Percentiles rank a stretch among this genome's conserved stretches.
Conservation (phyloP, 192 early-diverging fungal species). For the Dissophora ornata region DNA sequence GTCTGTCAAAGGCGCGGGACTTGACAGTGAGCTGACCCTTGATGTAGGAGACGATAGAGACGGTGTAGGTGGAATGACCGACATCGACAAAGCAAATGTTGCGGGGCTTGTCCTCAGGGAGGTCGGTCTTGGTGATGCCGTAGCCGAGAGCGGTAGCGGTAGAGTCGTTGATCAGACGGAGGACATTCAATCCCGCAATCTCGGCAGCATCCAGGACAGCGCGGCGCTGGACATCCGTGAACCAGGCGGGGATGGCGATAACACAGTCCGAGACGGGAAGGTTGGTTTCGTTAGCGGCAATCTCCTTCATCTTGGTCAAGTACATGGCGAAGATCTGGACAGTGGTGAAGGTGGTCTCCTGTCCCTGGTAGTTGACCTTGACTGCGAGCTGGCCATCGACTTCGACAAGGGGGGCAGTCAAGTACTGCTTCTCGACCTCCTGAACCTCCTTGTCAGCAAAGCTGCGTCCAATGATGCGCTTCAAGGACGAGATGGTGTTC, state of each 20-base stretch:
- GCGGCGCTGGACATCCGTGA: constrained; percentile 92
- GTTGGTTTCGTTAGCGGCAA: constrained; percentile 83
- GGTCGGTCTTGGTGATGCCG: constrained; percentile 97
- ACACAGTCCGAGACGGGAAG: constrained; percentile 92
- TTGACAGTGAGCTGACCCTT: constrained; percentile 96
- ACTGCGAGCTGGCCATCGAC: constrained; percentile 89
- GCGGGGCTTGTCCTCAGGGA: constrained; percentile 94
- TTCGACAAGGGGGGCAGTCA: constrained; percentile 84
- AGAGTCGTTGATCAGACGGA: constrained; percentile 93
- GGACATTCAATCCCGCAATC: constrained; percentile 89
- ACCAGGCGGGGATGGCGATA: constrained; percentile 95
- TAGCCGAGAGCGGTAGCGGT: constrained; percentile 96
- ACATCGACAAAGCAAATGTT: constrained; percentile 95
- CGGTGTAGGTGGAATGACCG: constrained; percentile 89
- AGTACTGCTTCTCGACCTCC: constrained; percentile 83
- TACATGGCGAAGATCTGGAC: constrained; percentile 96
- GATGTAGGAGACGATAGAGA: constrained; percentile 90
- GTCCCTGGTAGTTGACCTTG: constrained; percentile 82
- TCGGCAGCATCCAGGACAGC: constrained; percentile 88
- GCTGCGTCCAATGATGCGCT: constrained; percentile 91
- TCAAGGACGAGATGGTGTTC: constrained; percentile 90
- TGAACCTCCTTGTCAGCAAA: constrained; percentile 87
- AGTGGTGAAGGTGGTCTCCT: constrained; percentile 82
- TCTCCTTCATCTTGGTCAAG: constrained; percentile 92
- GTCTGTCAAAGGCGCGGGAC: constrained; percentile 90